These are phyloP conservation scores for Penicillium alfredii DNA, from an alignment of 495 filamentous ascomycete genomes.

Conservation along the genomic window DNA sequence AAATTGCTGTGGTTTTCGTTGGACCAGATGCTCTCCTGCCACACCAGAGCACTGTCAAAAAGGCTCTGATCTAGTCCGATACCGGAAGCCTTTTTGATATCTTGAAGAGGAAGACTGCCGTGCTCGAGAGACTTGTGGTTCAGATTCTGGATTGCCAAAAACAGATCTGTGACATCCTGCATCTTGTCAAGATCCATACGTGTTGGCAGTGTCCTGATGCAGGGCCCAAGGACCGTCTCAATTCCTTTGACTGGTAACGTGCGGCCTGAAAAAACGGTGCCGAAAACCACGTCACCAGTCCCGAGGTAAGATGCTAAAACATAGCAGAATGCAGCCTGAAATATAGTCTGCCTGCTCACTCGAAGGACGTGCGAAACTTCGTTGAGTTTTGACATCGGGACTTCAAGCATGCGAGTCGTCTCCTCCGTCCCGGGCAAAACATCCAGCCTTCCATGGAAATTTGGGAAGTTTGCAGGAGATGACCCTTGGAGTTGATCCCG, in stretches of 20 bases:
- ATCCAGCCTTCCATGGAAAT: conserved; percentile 16
- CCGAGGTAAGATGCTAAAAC: conserved; percentile 56
- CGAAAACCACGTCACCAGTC: conserved; percentile 59
- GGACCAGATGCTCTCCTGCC: conserved; percentile 61
- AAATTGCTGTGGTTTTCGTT: conserved; percentile 16
- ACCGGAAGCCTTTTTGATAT: conserved; percentile 56
- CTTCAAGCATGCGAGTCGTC: conserved; percentile 31
- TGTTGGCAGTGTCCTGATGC: conserved; percentile 62
- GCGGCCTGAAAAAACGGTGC: conserved; percentile 69
- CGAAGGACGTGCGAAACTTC: conserved; percentile 22
- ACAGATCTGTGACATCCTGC: conserved; percentile 48
- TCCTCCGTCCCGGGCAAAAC: conserved; percentile 9
- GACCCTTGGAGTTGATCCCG: conserved; percentile 42
- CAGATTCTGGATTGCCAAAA: conserved; percentile 51
- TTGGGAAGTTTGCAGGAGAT: conserved; percentile 25
- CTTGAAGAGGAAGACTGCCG: conserved; percentile 51
- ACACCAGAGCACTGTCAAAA: conserved; percentile 70
- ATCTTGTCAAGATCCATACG: conserved; percentile 46
- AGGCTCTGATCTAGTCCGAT: conserved; percentile 42
- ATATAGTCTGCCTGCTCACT: conserved; percentile 49
- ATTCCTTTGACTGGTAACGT: conserved; percentile 58
- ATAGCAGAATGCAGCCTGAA: conserved; percentile 63
- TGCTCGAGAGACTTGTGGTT: conserved; percentile 57
- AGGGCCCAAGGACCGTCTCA: conserved; percentile 68
- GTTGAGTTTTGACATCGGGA: conserved; percentile 23